Conservation (phyloP, 2,329 filamentous ascomycete species). For the Teratosphaeria gauchensis region DNA sequence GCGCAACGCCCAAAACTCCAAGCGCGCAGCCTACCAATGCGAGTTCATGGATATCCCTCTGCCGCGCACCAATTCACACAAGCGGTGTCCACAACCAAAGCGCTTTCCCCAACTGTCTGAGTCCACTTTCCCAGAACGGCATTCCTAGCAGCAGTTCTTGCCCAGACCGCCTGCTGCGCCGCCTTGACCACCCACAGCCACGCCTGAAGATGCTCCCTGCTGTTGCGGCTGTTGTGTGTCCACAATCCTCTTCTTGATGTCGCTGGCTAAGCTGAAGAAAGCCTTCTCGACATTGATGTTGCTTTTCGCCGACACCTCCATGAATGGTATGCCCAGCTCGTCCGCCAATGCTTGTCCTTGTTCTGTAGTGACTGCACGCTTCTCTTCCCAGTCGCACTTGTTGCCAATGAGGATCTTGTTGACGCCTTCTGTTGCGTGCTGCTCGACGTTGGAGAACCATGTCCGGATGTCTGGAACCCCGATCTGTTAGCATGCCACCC, state of each 20-base stretch:
- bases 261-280: slow-evolving; percentile 86
- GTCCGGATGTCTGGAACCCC: slow-evolving; percentile 74
- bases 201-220: slow-evolving; percentile 52
- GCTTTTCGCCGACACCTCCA: slow-evolving; percentile 96
- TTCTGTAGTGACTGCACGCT: slow-evolving; percentile 86
- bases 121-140: background rate
- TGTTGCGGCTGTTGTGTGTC: slow-evolving; percentile 65
- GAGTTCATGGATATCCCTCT: background rate
- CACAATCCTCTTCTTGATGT: slow-evolving; percentile 98
- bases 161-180: slow-evolving; percentile 22
- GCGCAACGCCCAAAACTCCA: background rate
- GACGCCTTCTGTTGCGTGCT: slow-evolving; percentile 95
- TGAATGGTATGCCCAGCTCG: slow-evolving; percentile 94
- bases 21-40: background rate
- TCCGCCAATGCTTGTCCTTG: slow-evolving; percentile 87
- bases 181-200: slow-evolving; percentile 21
- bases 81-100: background rate
- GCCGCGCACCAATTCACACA: background rate
- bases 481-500: slow-evolving; percentile 6
- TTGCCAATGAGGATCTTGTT: slow-evolving; percentile 99
- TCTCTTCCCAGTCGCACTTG: slow-evolving; percentile 99
- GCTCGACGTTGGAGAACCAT: slow-evolving; percentile 98
- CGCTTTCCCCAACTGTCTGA: background rate
- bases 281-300: slow-evolving; percentile 99
- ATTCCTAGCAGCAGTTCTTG: slow-evolving; percentile 57